These are phyloP conservation scores for Calocybe gangraenosa DNA, from an alignment of 768 basidiomycete genomes.

Conservation along the genomic window DNA sequence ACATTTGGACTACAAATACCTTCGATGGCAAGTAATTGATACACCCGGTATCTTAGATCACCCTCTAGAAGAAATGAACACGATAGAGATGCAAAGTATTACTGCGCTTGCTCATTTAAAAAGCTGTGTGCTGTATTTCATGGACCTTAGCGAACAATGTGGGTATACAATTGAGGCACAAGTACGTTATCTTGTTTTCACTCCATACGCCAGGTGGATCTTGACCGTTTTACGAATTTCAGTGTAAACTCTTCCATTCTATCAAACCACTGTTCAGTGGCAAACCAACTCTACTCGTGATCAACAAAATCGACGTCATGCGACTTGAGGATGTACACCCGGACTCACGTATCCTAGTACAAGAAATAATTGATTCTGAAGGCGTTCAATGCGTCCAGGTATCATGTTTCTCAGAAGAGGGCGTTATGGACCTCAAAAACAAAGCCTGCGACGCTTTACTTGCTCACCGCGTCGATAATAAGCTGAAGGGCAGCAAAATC, in stretches of 20 bases:
- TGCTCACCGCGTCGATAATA: slow-evolving; percentile 89
- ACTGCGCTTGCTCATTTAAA: slow-evolving; percentile 96
- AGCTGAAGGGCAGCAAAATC: slow-evolving; percentile 92
- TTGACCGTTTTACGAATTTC: neutral
- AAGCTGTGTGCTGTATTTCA: slow-evolving; percentile 93
- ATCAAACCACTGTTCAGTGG: slow-evolving; percentile 96
- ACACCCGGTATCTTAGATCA: slow-evolving; percentile 98
- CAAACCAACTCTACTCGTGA: slow-evolving; percentile 91
- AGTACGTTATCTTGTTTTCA: slow-evolving; percentile 37
- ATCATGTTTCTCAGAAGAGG: slow-evolving; percentile 95
- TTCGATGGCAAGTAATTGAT: slow-evolving; percentile 99
- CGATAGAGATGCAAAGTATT: slow-evolving; percentile 99
- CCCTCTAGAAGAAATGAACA: slow-evolving; percentile 99
- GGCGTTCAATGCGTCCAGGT: slow-evolving; percentile 76
- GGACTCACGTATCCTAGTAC: slow-evolving; percentile 74
- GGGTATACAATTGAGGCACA: slow-evolving; percentile 97
- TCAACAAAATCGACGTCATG: slow-evolving; percentile 96
- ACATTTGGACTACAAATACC: slow-evolving; percentile 97
- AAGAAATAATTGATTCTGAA: slow-evolving; percentile 78
- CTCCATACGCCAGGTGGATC: neutral
- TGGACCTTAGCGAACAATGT: slow-evolving; percentile 98
- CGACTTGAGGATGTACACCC: slow-evolving; percentile 80
- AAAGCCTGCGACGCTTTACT: slow-evolving; percentile 93
- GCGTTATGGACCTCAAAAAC: slow-evolving; percentile 96
- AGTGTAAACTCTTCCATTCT: slow-evolving; percentile 99